phyloP scores from a whole-genome alignment of 805 yeast species.

The Lipomyces starkeyi region DNA sequence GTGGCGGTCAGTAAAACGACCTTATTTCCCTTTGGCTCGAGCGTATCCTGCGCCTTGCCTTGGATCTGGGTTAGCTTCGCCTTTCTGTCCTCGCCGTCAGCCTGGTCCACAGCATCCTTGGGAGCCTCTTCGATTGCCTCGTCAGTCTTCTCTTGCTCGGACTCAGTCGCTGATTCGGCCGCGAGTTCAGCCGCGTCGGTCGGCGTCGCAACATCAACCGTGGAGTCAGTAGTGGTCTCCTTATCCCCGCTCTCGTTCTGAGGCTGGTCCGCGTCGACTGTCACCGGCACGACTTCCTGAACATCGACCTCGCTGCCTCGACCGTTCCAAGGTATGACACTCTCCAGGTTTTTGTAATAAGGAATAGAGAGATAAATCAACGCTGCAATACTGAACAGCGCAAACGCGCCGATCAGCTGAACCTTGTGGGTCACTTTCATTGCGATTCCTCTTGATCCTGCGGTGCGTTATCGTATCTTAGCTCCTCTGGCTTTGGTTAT shows the following conservation, averaged over 20 bases:
- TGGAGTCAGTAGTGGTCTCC: background rate
- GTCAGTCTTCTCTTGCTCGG: background rate
- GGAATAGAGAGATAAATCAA: background rate
- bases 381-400: background rate
- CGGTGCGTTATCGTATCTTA: too few relatives aligned
- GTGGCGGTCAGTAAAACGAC: conserved; percentile 40
- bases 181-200: background rate
- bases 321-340: background rate
- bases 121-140: background rate
- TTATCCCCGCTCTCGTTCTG: background rate
- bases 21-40: conserved; percentile 34
- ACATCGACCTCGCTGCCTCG: background rate
- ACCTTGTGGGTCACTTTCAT: background rate
- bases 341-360: background rate
- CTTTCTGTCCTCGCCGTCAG: background rate
- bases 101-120: background rate
- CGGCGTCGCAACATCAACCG: background rate
- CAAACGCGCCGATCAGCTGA: background rate
- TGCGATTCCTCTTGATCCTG: background rate
- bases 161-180: background rate
- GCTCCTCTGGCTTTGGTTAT: too few relatives aligned
- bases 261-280: background rate
- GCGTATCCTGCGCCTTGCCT: conserved; percentile 14
- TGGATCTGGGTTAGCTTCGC: background rate
- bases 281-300: background rate